Base-by-base conservation (phyloP, 257 asterid genomes). In the Solanum corneliomulleri region DNA sequence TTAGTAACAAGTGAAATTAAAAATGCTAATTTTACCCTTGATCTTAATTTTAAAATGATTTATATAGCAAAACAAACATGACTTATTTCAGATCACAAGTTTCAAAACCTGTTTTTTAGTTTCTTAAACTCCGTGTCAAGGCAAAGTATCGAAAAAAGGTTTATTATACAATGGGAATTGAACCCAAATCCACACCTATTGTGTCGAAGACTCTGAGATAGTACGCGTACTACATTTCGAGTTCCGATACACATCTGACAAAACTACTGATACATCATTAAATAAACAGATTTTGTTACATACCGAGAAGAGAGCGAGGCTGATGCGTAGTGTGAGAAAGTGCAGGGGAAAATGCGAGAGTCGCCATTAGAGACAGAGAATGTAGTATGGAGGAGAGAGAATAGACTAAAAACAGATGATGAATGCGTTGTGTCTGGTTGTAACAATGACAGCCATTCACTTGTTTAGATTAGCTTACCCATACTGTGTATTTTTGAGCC, bases 391-490 rank as follows among this genome's bases (percentile, higher is more conserved):
- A 56, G 66, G 84, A 81, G 27, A 4, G 27, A 89, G 87, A 88
- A 88, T 37, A 86, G 88, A 41, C 64, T 42, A 64, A 81, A 49
- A 70, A 69, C 58, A 47, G 25, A 68, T 14, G 27, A 68, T 70
- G n/a, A 3, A 15, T 69, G 23, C 29, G 41, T 44, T 58, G 27
- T 3, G 88, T 23, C 14, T 88, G 91, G 86, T 85, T 95, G 98
- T 92, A 92, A 88, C 47, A 88, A 92, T 82, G 93, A 91, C 92
- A 94, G 91, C 98, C 99, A 91, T 92, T 92, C 98, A 77, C 91
- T 92, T 87, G 3, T 66, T 29, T 42, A 85, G 86, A 35, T 42
- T 83, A 62, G 82, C 82, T 85, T 64, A 58, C 66, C 86, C 42
- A 44, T 81, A 72, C 56, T 14, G 12, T 71, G 15, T 49, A 75